Percentiles rank a stretch among this genome's conserved stretches.
These are phyloP conservation scores for Curvularia sp. DNA, from an alignment of 2,329 filamentous ascomycete genomes.

Conservation along the genomic window DNA sequence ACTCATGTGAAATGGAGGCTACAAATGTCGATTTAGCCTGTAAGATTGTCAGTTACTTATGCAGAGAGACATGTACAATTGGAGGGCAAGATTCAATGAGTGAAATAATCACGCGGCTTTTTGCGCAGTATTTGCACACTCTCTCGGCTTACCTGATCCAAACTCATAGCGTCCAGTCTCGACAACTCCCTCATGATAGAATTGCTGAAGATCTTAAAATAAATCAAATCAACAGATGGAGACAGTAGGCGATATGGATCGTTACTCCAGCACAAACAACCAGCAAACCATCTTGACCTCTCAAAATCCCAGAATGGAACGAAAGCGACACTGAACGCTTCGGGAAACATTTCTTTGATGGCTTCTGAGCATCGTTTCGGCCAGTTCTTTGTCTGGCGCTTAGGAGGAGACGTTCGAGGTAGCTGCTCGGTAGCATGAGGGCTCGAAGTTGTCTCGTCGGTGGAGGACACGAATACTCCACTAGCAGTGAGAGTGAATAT, in stretches of 20 bases:
- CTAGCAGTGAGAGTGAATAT: conserved; percentile 34
- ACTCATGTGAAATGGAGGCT: conserved; percentile 61
- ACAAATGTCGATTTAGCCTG: conserved; percentile 61
- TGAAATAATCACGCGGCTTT: not conserved
- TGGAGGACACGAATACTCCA: conserved; percentile 30
- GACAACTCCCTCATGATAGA: conserved; percentile 65
- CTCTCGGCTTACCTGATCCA: conserved; percentile 30
- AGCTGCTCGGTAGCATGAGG: conserved; percentile 7
- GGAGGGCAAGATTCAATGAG: not conserved
- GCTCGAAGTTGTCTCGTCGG: conserved; percentile 23
- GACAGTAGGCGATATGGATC: conserved; percentile 40
- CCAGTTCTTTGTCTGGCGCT: conserved; percentile 9
- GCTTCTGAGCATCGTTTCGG: conserved; percentile 52
- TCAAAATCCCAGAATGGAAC: conserved; percentile 53
- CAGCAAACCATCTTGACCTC: conserved; percentile 48
- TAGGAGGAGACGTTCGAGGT: not conserved
- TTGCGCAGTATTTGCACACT: not conserved
- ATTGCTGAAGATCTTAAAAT: conserved; percentile 52
- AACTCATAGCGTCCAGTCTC: conserved; percentile 59
- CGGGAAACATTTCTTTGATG: conserved; percentile 59
- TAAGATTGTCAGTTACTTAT: not conserved
- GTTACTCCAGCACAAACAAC: conserved; percentile 48
- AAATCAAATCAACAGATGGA: conserved; percentile 40
- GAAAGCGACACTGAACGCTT: conserved; percentile 47
- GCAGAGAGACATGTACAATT: not conserved